phyloP scores from a whole-genome alignment of 1,284 basidiomycete species.

The Sutorius eximius region DNA sequence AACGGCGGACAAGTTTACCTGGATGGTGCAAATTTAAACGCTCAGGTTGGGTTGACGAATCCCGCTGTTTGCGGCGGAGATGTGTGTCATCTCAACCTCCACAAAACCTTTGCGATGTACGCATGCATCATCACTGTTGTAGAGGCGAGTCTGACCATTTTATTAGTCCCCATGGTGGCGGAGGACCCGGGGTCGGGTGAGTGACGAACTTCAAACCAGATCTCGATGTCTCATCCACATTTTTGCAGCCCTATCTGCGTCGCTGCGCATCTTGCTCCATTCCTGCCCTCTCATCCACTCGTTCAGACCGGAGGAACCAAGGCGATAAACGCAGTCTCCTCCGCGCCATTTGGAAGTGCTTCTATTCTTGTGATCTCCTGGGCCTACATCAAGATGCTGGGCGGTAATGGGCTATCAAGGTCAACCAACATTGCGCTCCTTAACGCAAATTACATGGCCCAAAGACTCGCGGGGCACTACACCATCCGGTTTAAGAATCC shows the following conservation, averaged over 20 bases:
- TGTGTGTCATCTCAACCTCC: conserved; percentile 96
- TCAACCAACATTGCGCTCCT: conserved; percentile 87
- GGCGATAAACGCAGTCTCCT: conserved; percentile 87
- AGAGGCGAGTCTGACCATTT: conserved; percentile 9
- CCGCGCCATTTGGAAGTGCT: conserved; percentile 92
- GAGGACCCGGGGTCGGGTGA: conserved; percentile 91
- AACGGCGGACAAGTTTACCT: conserved; percentile 97
- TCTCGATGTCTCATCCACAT: conserved; percentile 4
- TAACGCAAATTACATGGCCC: conserved; percentile 97
- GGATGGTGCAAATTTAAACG: conserved; percentile 96
- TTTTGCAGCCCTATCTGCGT: conserved; percentile 85
- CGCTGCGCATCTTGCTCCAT: conserved; percentile 89
- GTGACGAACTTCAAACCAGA: conserved; percentile 12
- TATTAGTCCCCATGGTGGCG: conserved; percentile 89
- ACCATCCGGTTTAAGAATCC: conserved; percentile 88
- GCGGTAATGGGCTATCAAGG: conserved; percentile 83
- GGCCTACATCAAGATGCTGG: conserved; percentile 98
- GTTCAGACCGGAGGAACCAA: conserved; percentile 67
- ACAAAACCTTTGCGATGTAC: conserved; percentile 94
- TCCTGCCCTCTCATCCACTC: conserved; percentile 90
- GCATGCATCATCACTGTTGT: conserved; percentile 12
- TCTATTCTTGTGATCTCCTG: conserved; percentile 97
- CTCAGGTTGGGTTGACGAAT: conserved; percentile 93
- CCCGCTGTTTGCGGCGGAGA: conserved; percentile 96
- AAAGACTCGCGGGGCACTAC: conserved; percentile 84